phyloP scores from a whole-genome alignment of 495 filamentous ascomycete genomes.

The Aspergillus wentii region DNA sequence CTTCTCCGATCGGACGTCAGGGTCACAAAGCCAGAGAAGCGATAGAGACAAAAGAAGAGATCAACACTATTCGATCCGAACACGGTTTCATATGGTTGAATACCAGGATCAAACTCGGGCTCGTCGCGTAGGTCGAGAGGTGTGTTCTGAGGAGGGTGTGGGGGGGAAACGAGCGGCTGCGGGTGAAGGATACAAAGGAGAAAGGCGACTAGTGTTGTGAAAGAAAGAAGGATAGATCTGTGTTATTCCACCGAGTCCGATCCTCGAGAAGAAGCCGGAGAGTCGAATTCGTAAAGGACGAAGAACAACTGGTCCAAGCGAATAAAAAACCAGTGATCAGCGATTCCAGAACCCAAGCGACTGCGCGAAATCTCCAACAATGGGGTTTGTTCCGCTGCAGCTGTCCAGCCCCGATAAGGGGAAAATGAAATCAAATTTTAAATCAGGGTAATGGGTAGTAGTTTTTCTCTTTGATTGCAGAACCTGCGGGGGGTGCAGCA shows the following conservation, averaged over 20 bases:
- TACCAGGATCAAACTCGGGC: too few relatives aligned
- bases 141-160: too few relatives aligned
- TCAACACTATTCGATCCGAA: constrained; percentile 7
- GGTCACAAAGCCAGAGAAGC: constrained; percentile 5
- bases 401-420: too few relatives aligned
- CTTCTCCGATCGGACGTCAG: constrained; percentile 9
- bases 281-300: too few relatives aligned
- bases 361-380: constrained; percentile 27
- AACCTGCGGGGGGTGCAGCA: constrained; percentile 25
- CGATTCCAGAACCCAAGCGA: too few relatives aligned
- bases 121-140: too few relatives aligned
- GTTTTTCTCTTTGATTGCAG: constrained; percentile 17
- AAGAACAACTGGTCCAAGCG: too few relatives aligned
- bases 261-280: too few relatives aligned
- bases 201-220: neutral
- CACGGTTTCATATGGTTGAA: constrained; percentile 15
- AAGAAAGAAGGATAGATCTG: constrained; percentile 5
- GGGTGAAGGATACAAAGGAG: constrained; percentile 6
- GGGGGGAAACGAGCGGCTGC: constrained; percentile 12
- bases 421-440: too few relatives aligned
- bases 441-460: too few relatives aligned
- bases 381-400: constrained; percentile 35
- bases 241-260: too few relatives aligned
- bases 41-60: constrained; percentile 8
- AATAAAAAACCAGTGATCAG: too few relatives aligned